Evolutionary conservation across 495 filamentous ascomycete species (phyloP), one percentile per base, ranked within the genome.

Genomic region (Viridothelium virens): DNA sequence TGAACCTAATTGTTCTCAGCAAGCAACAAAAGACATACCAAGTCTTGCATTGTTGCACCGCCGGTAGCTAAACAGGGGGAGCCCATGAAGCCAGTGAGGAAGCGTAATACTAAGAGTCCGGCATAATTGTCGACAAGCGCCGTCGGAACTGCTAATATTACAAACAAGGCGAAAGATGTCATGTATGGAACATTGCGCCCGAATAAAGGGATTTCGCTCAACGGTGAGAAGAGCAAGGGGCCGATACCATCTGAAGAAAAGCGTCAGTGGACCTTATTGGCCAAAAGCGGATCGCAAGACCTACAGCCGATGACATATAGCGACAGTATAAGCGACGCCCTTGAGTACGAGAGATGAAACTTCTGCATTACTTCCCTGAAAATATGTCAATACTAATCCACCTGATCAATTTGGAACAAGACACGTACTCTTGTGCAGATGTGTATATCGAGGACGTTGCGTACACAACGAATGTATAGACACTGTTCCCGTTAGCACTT

Each of bases 31-130:
- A 37, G 33, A 61, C 63, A 9, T 46, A 66, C 71, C 41, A 73
- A 67, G 53, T 71, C 71, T 59, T 59, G 53, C 53, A 59, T 59
- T 59, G 63, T 65, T 33, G 63, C 63, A 14, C 63, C 63, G 3
- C 63, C 63, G 9, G 48, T 65, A 31, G 63, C 63, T 39, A 65
- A 38, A 16, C 33, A 36, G 3, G 63, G 63, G 37, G 33, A 38
- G 31, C 66, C 66, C 59, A 67, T 63, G 59, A 67, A 64, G 18
- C 66, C 66, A 36, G 61, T 47, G 33, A 64, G 61, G 38, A 63
- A 67, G 6, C 63, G 39, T 6, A 65, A 33, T 7, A 56, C 63
- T 12, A 65, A 37, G 12, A 65, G 16, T n/a, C 39, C 63, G 10
- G 39, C 41, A 56, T 48, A 56, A n/a, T 65, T 65, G 7, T 46